phyloP scores from a whole-genome alignment of 2,329 filamentous ascomycete genomes.

The Monosporascus cannonballus region DNA sequence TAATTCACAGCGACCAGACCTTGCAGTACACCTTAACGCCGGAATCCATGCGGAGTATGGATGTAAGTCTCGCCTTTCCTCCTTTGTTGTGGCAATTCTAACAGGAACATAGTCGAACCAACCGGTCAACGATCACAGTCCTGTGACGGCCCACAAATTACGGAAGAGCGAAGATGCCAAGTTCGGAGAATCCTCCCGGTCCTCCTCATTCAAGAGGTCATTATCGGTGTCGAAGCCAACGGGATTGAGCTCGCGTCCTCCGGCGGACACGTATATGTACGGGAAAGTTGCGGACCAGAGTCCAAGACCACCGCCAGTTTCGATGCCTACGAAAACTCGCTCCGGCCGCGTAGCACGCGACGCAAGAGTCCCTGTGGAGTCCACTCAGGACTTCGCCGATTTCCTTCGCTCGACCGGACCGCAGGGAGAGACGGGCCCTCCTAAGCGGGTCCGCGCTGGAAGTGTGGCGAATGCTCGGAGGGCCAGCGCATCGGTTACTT shows the following conservation, averaged over 20 bases:
- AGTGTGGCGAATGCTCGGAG: constrained; percentile 23
- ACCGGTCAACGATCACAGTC: constrained; percentile 34
- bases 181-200: constrained; percentile 32
- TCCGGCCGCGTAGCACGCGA: constrained; percentile 45
- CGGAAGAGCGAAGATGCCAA: constrained; percentile 43
- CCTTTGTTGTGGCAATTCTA: constrained; percentile 12
- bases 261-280: constrained; percentile 19
- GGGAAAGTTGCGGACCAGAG: constrained; percentile 22
- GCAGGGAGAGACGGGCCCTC: constrained; percentile 29
- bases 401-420: constrained; percentile 86
- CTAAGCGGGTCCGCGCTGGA: constrained; percentile 19
- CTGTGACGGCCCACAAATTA: constrained; percentile 33
- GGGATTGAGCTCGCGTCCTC: constrained; percentile 31
- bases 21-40: constrained; percentile 79
- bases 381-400: constrained; percentile 76
- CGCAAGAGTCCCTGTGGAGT: constrained; percentile 63
- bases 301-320: constrained; percentile 26
- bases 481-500: constrained; percentile 22
- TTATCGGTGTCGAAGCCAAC: constrained; percentile 37
- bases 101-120: constrained; percentile 30
- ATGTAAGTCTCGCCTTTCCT: constrained; percentile 44
- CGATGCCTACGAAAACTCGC: constrained; percentile 27
- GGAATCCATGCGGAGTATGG: constrained; percentile 69
- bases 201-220: constrained; percentile 34
- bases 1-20: constrained; percentile 77